Evolutionary conservation across 345 rosid species (phyloP), one percentile per base, ranked within the genome.

Genomic region (Litchi chinensis): DNA sequence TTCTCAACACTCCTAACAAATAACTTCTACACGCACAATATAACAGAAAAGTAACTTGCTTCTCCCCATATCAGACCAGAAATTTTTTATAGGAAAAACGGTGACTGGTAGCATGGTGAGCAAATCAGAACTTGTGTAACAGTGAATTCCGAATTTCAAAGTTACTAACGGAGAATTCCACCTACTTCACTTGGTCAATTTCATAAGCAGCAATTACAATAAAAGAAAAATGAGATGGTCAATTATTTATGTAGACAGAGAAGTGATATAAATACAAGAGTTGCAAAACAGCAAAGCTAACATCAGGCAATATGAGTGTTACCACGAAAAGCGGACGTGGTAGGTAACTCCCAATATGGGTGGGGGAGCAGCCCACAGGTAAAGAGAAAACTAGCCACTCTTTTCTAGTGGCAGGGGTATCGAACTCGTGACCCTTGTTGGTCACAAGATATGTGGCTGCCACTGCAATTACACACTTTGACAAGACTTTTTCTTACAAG

Each of bases 261-360:
- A 19, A 43, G 16, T 43, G 65, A 13, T 44, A 22, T 6, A 66
- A 48, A 80, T 46, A 77, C 65, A 54, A 79, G 22, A 46, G 46
- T 1, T 40, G 13, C 8, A 54, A 6, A 54, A 67, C 24, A 0
- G 10, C 52, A 75, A 70, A 79, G 56, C 24, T 59, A 70, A 65
- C 77, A 66, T 65, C 21, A 15, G 67, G 26, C 18, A 13, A 74
- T 54, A 71, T 24, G 70, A 72, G 52, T 63, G 46, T 84, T 92
- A 97, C 99, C 99, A 97, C 76, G 99, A 84, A 82, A 97, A 97
- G 19, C 98, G 98, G 85, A 97, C 94, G 80, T 94, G 94, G 91
- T 92, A 94, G 80, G 94, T 97, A 83, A 97, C 93, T 86, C 99
- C 99, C 87, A 97, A 82, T 77, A 97, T 97, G 88, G n/a, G n/a